These are phyloP conservation scores for Trichoderma koningii DNA, from an alignment of 2,329 filamentous ascomycete genomes.

Conservation along the genomic window DNA sequence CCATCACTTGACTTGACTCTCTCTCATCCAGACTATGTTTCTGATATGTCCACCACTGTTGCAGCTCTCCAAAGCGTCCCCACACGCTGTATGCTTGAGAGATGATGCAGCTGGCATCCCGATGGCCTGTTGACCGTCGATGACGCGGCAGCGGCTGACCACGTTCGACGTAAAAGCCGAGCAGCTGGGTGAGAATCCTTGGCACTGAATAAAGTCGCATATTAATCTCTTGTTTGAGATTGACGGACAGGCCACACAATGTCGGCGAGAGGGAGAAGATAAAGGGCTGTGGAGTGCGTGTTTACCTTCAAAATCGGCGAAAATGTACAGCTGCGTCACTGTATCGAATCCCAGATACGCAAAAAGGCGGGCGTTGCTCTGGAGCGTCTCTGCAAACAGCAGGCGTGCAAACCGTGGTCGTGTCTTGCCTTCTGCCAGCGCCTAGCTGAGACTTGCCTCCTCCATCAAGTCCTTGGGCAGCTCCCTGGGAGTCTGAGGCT, in stretches of 20 bases:
- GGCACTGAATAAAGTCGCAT: neutral
- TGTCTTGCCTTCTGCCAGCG: neutral
- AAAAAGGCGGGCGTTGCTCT: neutral
- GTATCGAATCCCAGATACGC: neutral
- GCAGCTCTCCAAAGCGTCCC: neutral
- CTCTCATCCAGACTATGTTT: neutral
- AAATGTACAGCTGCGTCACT: neutral
- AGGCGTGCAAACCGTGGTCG: neutral
- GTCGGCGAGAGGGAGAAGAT: too few species aligned
- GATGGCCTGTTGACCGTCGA: neutral
- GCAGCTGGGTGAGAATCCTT: neutral
- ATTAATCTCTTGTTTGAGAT: neutral
- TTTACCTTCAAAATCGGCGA: neutral
- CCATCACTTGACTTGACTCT: neutral
- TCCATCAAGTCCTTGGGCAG: rapidly evolving
- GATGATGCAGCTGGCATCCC: neutral
- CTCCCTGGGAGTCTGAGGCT: neutral
- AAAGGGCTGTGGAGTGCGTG: too few species aligned
- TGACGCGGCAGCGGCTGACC: neutral
- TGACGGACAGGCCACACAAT: neutral
- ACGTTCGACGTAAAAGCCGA: neutral
- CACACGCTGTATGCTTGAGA: neutral
- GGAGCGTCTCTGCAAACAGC: neutral
- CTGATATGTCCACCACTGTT: neutral
- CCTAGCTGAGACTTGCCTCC: neutral